Conservation (phyloP, 306 rosid species). For the Spatholobus suberectus region DNA sequence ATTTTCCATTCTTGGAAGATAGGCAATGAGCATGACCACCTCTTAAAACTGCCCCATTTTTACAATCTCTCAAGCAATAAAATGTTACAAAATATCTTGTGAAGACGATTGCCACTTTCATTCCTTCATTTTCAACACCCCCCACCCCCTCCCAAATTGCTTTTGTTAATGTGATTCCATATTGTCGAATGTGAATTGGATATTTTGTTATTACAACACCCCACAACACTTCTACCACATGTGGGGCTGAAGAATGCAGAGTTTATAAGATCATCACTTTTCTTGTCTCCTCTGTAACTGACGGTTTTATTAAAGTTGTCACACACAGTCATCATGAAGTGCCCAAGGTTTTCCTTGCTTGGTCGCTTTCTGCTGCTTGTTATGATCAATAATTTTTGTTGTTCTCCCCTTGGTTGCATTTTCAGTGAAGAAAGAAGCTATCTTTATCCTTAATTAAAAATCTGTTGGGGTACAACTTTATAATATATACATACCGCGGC, state of each 20-base stretch:
- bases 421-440: not conserved
- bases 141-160: not conserved
- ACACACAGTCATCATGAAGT: conserved; percentile 43
- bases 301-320: conserved; percentile 4
- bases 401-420: not conserved
- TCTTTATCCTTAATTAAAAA: not conserved
- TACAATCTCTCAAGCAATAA: too few species aligned
- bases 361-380: conserved; percentile 11
- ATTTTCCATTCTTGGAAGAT: conserved; percentile 45
- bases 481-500: not conserved
- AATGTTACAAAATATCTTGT: too few species aligned
- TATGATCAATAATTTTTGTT: not conserved
- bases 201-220: not conserved
- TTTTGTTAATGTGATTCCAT: not conserved
- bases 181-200: conserved; percentile 29
- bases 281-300: conserved; percentile 36
- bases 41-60: not conserved
- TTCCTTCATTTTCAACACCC: too few species aligned
- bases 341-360: conserved; percentile 35
- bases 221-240: not conserved
- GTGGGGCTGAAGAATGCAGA: not conserved
- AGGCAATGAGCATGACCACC: conserved; percentile 29
- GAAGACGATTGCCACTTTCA: too few species aligned
- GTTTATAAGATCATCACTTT: conserved; percentile 23
- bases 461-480: not conserved